A percentile compares a stretch with the other conserved stretches of the same genome.
phyloP scores from a whole-genome alignment of 805 yeast genomes.

The Ogataea henricii region DNA sequence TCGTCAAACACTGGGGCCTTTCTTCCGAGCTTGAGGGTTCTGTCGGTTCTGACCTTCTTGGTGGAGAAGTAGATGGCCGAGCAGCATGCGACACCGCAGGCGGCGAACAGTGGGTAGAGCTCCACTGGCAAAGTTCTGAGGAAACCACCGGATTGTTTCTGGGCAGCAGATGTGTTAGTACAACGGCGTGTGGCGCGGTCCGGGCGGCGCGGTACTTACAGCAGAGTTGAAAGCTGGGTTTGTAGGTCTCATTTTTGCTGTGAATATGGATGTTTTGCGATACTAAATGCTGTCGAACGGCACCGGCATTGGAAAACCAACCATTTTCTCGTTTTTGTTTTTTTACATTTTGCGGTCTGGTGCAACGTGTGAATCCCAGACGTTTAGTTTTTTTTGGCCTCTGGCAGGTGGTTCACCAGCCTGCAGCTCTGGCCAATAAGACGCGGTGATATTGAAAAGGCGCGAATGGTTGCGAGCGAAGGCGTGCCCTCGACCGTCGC shows the following conservation, averaged over 20 bases:
- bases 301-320: background rate
- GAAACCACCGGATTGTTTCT: constrained; percentile 15
- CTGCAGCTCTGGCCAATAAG: constrained; percentile 4
- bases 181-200: background rate
- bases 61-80: constrained; percentile 53
- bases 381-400: background rate
- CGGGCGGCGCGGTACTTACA: constrained; percentile 34
- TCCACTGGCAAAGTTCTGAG: constrained; percentile 49
- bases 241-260: constrained; percentile 50
- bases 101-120: constrained; percentile 58
- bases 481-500: background rate
- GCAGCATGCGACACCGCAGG: constrained; percentile 53
- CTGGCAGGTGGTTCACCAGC: constrained; percentile 3
- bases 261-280: background rate
- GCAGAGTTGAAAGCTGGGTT: constrained; percentile 48
- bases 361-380: constrained; percentile 5
- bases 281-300: background rate
- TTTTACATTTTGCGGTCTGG: constrained; percentile 2
- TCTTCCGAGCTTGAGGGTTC: constrained; percentile 51
- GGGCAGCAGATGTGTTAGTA: background rate
- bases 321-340: background rate
- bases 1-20: constrained; percentile 44
- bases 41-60: constrained; percentile 52
- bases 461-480: background rate
- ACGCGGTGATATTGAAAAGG: constrained; percentile 7